Conservation (phyloP, 768 basidiomycete species). For the Obba rivulosa region DNA sequence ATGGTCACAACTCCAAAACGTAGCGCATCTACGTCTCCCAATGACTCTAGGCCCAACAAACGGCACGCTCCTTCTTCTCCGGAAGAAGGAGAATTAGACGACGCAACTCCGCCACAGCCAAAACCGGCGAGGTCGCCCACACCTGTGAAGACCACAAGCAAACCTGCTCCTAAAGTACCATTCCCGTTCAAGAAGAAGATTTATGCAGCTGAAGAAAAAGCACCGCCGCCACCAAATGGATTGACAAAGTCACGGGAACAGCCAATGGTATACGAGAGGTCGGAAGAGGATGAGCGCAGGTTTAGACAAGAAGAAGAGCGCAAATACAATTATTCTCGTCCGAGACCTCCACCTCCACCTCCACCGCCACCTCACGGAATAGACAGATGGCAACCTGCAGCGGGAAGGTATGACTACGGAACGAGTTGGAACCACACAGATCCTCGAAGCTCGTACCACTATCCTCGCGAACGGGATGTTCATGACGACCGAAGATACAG, state of each 20-base stretch:
- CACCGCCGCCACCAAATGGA: slow-evolving; percentile 9
- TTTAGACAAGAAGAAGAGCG: slow-evolving; percentile 33
- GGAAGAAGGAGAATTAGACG: slow-evolving; percentile 82
- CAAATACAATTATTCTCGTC: slow-evolving; percentile 13
- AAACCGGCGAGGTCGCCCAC: slow-evolving; percentile 25
- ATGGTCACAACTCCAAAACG: slow-evolving; percentile 41
- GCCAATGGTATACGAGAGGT: slow-evolving; percentile 28
- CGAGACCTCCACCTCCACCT: slow-evolving; percentile 11
- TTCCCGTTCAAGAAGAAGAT: slow-evolving; percentile 69
- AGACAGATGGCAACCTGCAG: slow-evolving; percentile 36
- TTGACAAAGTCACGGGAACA: neutral
- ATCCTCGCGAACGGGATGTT: neutral
- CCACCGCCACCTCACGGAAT: slow-evolving; percentile 8
- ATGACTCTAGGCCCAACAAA: slow-evolving; percentile 46
- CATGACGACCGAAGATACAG: neutral
- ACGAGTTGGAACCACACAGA: neutral
- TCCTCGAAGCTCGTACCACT: neutral
- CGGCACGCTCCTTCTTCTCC: slow-evolving; percentile 56
- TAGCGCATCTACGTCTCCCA: slow-evolving; percentile 48
- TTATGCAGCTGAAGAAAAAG: slow-evolving; percentile 7
- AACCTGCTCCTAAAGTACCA: slow-evolving; percentile 44
- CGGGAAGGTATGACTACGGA: slow-evolving; percentile 8
- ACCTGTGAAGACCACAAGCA: slow-evolving; percentile 23
- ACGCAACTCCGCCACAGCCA: slow-evolving; percentile 30
- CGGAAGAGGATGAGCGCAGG: slow-evolving; percentile 41